These are phyloP conservation scores for Mesembryanthemum crystallinum DNA, from an alignment of 148 eudicot genomes.

Conservation along the genomic window DNA sequence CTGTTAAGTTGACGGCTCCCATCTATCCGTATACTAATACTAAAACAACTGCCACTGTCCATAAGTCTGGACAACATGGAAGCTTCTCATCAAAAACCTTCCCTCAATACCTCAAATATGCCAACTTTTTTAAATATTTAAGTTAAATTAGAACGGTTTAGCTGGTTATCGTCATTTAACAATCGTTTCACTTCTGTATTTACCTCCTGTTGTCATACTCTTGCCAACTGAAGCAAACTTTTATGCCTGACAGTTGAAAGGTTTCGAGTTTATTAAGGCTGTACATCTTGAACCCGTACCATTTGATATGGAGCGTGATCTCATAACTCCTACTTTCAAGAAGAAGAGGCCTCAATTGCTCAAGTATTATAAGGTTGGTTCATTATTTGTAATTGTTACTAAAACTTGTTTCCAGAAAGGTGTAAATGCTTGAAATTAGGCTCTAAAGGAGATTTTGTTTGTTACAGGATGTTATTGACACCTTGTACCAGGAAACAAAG, in stretches of 20 bases:
- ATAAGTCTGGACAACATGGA: too few species aligned
- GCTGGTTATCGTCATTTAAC: too few species aligned
- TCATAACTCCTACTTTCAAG: constrained; percentile 83
- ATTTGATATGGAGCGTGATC: constrained; percentile 88
- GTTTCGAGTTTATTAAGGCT: constrained; percentile 69
- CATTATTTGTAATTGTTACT: not conserved
- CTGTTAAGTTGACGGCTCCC: too few species aligned
- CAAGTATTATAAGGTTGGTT: constrained; percentile 72
- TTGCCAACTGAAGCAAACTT: constrained; percentile 1
- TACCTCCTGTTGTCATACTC: not conserved
- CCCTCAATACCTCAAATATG: too few species aligned
- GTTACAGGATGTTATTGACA: constrained; percentile 47
- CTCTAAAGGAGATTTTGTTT: constrained; percentile 1
- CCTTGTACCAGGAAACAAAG: constrained; percentile 42
- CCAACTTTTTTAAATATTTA: too few species aligned
- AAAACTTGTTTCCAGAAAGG: not conserved
- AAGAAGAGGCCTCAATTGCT: constrained; percentile 88
- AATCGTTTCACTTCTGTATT: not conserved
- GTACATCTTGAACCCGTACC: constrained; percentile 79
- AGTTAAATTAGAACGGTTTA: too few species aligned
- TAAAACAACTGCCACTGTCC: too few species aligned
- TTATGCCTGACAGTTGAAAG: constrained; percentile 58
- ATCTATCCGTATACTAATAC: too few species aligned
- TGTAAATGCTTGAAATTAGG: not conserved
- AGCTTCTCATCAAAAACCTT: too few species aligned